Evolutionary conservation across 768 basidiomycete genomes (phyloP).

Genomic region (Mycena albidolilacea): DNA sequence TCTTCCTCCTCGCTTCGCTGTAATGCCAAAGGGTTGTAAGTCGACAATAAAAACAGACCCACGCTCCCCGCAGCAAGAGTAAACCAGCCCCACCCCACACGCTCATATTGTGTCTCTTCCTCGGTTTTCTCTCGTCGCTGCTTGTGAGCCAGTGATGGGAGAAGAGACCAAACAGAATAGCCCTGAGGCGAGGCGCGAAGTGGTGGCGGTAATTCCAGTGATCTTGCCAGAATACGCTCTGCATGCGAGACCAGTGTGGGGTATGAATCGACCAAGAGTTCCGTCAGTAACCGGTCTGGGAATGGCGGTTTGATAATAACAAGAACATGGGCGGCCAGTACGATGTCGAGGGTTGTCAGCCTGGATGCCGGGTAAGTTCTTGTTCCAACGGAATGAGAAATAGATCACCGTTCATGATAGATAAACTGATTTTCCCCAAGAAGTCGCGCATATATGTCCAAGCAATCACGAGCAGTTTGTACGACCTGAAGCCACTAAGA

Average conservation of each 20-base stretch:
- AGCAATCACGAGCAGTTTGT: constrained; percentile 68
- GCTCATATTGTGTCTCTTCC: constrained; percentile 63
- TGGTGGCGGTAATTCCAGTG: constrained; percentile 42
- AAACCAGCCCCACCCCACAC: constrained; percentile 69
- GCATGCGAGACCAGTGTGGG: constrained; percentile 73
- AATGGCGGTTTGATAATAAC: constrained; percentile 72
- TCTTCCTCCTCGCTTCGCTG: background rate
- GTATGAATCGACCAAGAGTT: constrained; percentile 69
- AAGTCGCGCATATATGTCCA: constrained; percentile 73
- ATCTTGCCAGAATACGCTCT: constrained; percentile 58
- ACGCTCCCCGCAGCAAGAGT: constrained; percentile 61
- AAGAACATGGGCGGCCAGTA: constrained; percentile 78
- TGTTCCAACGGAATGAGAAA: background rate
- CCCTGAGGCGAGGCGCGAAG: constrained; percentile 34
- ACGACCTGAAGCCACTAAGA: constrained; percentile 58
- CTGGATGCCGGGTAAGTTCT: constrained; percentile 51
- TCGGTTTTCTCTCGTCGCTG: constrained; percentile 45
- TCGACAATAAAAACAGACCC: constrained; percentile 46
- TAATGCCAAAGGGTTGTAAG: constrained; percentile 8
- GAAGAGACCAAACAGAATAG: constrained; percentile 56
- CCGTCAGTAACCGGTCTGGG: constrained; percentile 71
- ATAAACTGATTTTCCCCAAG: constrained; percentile 67
- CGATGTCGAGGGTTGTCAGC: constrained; percentile 73
- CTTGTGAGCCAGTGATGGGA: constrained; percentile 48
- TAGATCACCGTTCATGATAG: constrained; percentile 61